phyloP scores from a whole-genome alignment of 2,329 filamentous ascomycete species.

The Blastomyces parvus region DNA sequence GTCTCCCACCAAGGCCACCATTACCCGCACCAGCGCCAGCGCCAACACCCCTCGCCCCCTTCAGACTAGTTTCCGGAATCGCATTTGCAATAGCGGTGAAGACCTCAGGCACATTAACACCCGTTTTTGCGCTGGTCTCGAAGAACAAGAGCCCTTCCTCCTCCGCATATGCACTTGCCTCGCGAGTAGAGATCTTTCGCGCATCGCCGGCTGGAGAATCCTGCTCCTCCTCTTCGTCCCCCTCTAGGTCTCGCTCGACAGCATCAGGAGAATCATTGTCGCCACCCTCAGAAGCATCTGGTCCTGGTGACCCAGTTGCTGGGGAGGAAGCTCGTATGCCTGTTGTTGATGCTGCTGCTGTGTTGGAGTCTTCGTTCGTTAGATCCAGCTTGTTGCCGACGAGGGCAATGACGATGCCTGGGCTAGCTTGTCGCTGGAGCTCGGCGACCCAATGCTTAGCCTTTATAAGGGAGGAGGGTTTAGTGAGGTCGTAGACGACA shows the following conservation, averaged over 20 bases:
- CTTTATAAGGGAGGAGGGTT: slow-evolving; percentile 88
- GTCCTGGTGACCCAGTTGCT: not conserved
- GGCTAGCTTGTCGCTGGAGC: slow-evolving; percentile 95
- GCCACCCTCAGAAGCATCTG: not conserved
- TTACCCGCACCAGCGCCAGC: slow-evolving; percentile 47
- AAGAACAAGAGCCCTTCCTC: slow-evolving; percentile 93
- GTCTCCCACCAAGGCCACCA: slow-evolving; percentile 45
- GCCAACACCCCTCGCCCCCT: slow-evolving; percentile 68
- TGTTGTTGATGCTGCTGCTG: not conserved
- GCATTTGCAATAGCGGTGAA: slow-evolving; percentile 98
- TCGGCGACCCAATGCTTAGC: slow-evolving; percentile 99
- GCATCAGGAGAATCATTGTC: slow-evolving; percentile 8
- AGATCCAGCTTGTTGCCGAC: slow-evolving; percentile 97
- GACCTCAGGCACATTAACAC: slow-evolving; percentile 86
- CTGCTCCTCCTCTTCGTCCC: slow-evolving; percentile 42
- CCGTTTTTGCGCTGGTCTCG: slow-evolving; percentile 95
- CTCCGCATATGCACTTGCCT: slow-evolving; percentile 87
- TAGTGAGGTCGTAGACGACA: slow-evolving; percentile 95
- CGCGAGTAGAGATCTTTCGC: slow-evolving; percentile 79
- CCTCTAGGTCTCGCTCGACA: slow-evolving; percentile 34
- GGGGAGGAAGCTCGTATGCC: not conserved
- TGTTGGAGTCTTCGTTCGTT: slow-evolving; percentile 61
- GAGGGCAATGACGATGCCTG: slow-evolving; percentile 98
- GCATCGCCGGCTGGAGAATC: slow-evolving; percentile 61
- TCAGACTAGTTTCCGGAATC: slow-evolving; percentile 92